Base-by-base conservation (phyloP, 2,329 filamentous ascomycete species). In the Ustulina deusta region DNA sequence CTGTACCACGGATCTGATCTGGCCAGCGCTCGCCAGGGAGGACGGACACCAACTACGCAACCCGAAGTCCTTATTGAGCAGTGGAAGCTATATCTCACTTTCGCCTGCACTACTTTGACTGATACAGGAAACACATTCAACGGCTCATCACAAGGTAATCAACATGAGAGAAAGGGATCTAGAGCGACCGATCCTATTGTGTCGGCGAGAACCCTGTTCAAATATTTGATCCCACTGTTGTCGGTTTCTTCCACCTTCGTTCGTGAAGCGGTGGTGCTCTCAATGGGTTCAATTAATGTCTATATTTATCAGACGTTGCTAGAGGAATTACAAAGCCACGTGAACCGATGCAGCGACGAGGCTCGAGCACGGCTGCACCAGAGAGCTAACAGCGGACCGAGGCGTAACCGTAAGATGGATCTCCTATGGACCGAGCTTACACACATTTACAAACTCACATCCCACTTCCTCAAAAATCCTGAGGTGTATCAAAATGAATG, bases 21-120 rank as follows among this genome's bases (percentile, higher is more conserved):
- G 6, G 83, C 84, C 32, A 90, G 85, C 75, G 84, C 82, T 32
- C 83, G 86, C 25, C 78, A 83, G 25, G 79, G 81, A 1, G 81
- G 79, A 72, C 84, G 89, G 76, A 87, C 86, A 66, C 89, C 87
- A 66, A 91, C 89, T 2, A 90, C 91, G 0, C 91, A 94, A 20
- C 92, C 94, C 0, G 94, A 97, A 74, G 89, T 97, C 25, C 85
- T 97, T 65, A 89, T 99, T 66, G 97, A 98, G 79, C 96, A 99
- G 78, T 99, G 95, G 95, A 98, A 97, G 80, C 84, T 98, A 1
- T 98, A 98, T 78, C 85, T 99, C 29, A 94, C 97, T 63, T 97
- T 99, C 81, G 96, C 95, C 10, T 99, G 97, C 80, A 97, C 95
- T 10, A 98, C 96, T 0, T 84, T 99, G 64, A 94, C 93, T 42